A percentile compares a stretch with the other conserved stretches of the same genome.
Evolutionary conservation across 176 grass and related monocot species (phyloP).

Genomic region (Metroxylon sagu): DNA sequence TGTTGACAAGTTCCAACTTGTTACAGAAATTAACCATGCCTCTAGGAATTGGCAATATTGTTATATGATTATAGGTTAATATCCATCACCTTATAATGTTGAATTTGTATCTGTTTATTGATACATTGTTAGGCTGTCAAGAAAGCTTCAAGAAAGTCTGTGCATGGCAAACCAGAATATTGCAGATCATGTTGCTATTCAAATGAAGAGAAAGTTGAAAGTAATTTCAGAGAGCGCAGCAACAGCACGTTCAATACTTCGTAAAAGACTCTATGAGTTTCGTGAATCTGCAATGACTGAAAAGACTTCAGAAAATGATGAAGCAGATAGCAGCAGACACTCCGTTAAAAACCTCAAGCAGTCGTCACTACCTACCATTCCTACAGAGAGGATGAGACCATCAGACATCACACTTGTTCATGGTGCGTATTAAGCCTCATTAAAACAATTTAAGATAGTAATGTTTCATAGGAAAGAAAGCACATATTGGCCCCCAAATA

Average conservation of each 20-base stretch:
- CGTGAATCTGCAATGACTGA: constrained; percentile 44
- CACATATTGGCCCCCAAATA: too few relatives aligned
- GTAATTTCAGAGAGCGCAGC: constrained; percentile 49
- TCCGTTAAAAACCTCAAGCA: constrained; percentile 17
- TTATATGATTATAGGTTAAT: too few relatives aligned
- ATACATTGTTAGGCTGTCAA: constrained; percentile 46
- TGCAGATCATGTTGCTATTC: constrained; percentile 30
- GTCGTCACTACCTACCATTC: not conserved
- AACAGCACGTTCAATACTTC: constrained; percentile 52
- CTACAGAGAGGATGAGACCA: constrained; percentile 12
- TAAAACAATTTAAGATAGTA: too few relatives aligned
- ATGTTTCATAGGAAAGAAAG: too few relatives aligned
- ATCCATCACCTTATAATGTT: not conserved
- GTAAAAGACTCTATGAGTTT: constrained; percentile 42
- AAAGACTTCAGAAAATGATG: constrained; percentile 26
- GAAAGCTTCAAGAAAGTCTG: constrained; percentile 45
- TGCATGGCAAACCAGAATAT: constrained; percentile 47
- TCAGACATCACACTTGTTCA: constrained; percentile 9
- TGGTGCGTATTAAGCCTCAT: constrained; percentile 13
- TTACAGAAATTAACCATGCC: too few relatives aligned
- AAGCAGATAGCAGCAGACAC: constrained; percentile 8
- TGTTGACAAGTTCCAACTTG: too few relatives aligned
- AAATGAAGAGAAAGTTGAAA: constrained; percentile 50
- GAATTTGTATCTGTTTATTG: constrained; percentile 1
- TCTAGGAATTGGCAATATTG: too few relatives aligned